Conservation (phyloP, 2,329 filamentous ascomycete species). For the Botryotinia globosa region DNA sequence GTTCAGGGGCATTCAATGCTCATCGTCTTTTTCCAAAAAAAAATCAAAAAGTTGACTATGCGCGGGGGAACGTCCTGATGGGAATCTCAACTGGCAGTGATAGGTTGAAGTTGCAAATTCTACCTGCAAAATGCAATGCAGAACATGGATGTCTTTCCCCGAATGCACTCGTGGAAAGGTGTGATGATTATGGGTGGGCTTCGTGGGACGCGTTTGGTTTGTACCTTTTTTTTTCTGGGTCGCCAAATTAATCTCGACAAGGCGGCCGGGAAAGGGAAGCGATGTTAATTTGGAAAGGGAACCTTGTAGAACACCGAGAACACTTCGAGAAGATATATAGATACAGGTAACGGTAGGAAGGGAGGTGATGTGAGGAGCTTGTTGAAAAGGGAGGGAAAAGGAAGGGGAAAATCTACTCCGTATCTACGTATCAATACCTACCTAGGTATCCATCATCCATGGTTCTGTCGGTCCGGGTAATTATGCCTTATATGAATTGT, state of each 20-base stretch:
- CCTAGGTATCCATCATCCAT: not conserved
- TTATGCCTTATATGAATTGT: constrained; percentile 8
- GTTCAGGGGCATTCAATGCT: constrained; percentile 7
- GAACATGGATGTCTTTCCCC: constrained; percentile 13
- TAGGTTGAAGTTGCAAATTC: not conserved
- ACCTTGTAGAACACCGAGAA: not conserved
- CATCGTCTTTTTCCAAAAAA: not conserved
- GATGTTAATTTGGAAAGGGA: not conserved
- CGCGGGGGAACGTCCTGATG: not conserved
- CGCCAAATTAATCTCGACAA: constrained; percentile 18
- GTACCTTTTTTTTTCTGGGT: constrained; percentile 12
- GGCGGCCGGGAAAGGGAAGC: constrained; percentile 6
- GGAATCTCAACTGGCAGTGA: constrained; percentile 3
- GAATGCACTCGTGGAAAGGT: constrained; percentile 13
- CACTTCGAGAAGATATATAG: not conserved
- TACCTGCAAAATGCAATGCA: constrained; percentile 17
- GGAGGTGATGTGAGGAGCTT: not conserved
- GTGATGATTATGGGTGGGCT: not conserved
- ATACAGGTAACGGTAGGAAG: not conserved
- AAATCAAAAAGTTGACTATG: not conserved
- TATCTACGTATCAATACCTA: not conserved
- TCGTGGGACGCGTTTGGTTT: constrained; percentile 8
- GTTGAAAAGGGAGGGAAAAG: not conserved
- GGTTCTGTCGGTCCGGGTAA: not conserved
- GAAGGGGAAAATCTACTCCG: too few relatives aligned